Evolutionary conservation across 1,284 basidiomycete genomes (phyloP).

Genomic region (Boletellus deceptivus): DNA sequence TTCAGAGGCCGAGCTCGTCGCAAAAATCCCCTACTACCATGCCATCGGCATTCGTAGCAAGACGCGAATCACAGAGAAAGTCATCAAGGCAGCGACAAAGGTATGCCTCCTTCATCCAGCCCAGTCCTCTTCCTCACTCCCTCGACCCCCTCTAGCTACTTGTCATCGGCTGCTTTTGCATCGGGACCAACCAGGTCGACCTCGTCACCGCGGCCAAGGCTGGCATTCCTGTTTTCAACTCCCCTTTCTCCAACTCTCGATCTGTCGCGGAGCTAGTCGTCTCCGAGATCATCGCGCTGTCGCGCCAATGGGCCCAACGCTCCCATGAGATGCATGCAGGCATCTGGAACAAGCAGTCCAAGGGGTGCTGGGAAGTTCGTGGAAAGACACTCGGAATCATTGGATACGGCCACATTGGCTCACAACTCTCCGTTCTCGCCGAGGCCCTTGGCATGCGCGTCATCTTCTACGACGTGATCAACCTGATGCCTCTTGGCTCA

Average conservation of each 20-base stretch:
- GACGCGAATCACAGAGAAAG: slow-evolving; percentile 91
- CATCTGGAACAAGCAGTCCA: slow-evolving; percentile 98
- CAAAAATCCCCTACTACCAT: slow-evolving; percentile 87
- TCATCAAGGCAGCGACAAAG: slow-evolving; percentile 84
- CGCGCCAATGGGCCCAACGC: slow-evolving; percentile 92
- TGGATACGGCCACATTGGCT: slow-evolving; percentile 98
- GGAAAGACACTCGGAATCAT: slow-evolving; percentile 98
- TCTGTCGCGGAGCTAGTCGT: slow-evolving; percentile 99
- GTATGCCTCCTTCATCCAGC: slow-evolving; percentile 38
- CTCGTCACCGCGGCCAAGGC: slow-evolving; percentile 79
- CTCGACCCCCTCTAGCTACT: slow-evolving; percentile 62
- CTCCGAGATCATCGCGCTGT: slow-evolving; percentile 90
- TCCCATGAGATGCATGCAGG: slow-evolving; percentile 85
- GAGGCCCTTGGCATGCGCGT: slow-evolving; percentile 97
- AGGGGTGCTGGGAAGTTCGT: slow-evolving; percentile 96
- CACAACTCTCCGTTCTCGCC: slow-evolving; percentile 95
- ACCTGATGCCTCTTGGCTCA: slow-evolving; percentile 96
- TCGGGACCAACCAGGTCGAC: slow-evolving; percentile 99
- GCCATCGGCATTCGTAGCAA: slow-evolving; percentile 97
- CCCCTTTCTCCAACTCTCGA: slow-evolving; percentile 98
- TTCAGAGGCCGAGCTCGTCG: slow-evolving; percentile 89
- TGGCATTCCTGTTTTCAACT: slow-evolving; percentile 99
- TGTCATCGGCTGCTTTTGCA: slow-evolving; percentile 99
- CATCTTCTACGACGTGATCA: slow-evolving; percentile 93
- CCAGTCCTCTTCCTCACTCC: slow-evolving; percentile 4